A percentile compares a stretch with the other conserved stretches of the same genome.
Evolutionary conservation across 1,139 yeast genomes (phyloP).

Genomic region (Geotrichum bryndzae): DNA sequence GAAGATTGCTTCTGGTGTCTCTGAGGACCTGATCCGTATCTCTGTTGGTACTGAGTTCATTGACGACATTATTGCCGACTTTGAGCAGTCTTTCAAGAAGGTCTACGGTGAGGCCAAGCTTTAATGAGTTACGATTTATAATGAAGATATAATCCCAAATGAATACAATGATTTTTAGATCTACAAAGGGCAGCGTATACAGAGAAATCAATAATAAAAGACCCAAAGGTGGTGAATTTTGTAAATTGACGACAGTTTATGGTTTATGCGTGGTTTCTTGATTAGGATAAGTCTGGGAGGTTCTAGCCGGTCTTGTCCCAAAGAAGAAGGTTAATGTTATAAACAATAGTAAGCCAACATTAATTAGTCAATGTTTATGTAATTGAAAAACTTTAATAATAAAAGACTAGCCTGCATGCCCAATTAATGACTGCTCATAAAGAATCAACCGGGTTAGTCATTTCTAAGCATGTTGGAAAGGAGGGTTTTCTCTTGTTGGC

Average conservation of each 20-base stretch:
- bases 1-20: slow-evolving; percentile 75
- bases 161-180: background rate
- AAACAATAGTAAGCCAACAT: background rate
- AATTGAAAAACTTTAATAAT: too few species aligned
- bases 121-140: background rate
- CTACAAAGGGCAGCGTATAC: background rate
- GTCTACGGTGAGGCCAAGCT: slow-evolving; percentile 18
- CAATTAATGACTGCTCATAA: too few species aligned
- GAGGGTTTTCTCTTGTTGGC: background rate
- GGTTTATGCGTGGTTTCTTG: background rate
- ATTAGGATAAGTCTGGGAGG: background rate
- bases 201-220: background rate
- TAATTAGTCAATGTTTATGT: background rate
- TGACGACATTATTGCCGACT: slow-evolving; percentile 82
- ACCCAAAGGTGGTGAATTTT: background rate
- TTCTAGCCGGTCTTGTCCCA: background rate
- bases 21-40: slow-evolving; percentile 80
- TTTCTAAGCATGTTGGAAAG: background rate
- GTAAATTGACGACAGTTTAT: too few species aligned
- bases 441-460: too few species aligned
- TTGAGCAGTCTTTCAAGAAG: slow-evolving; percentile 62
- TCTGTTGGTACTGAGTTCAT: slow-evolving; percentile 86
- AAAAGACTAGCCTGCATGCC: too few species aligned
- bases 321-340: background rate
- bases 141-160: background rate